Evolutionary conservation across 345 rosid species (phyloP).

Genomic region (Lagerstroemia speciosa): DNA sequence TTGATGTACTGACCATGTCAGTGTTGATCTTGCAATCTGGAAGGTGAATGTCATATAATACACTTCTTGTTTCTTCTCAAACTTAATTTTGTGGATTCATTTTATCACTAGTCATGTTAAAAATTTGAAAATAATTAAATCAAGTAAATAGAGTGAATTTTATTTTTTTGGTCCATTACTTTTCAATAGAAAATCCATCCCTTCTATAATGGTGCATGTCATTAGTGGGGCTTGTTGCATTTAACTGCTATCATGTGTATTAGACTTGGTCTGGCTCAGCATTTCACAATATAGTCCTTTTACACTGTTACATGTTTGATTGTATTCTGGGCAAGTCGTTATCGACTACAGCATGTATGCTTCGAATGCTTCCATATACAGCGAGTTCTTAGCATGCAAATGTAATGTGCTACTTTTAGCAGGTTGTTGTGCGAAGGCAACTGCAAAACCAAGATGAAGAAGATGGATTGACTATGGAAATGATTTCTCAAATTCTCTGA

Average conservation of each 20-base stretch:
- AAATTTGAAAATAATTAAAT: too few relatives aligned
- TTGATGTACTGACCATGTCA: neutral
- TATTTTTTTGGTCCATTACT: too few relatives aligned
- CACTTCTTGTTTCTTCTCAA: too few relatives aligned
- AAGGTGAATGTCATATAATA: too few relatives aligned
- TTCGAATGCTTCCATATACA: neutral
- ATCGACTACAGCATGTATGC: neutral
- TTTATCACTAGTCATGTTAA: too few relatives aligned
- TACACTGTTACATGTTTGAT: neutral
- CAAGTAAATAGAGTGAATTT: too few relatives aligned
- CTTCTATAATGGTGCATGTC: too few relatives aligned
- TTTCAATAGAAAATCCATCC: too few relatives aligned
- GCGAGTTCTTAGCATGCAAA: neutral
- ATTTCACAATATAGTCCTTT: neutral
- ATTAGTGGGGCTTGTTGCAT: neutral
- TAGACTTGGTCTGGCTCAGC: neutral
- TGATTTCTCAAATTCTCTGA: constrained; percentile 56
- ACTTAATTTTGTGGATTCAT: too few relatives aligned
- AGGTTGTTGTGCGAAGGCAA: constrained; percentile 77
- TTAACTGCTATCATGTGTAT: too few relatives aligned
- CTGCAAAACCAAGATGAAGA: constrained; percentile 66
- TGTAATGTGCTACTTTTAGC: too few relatives aligned
- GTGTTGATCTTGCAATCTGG: neutral
- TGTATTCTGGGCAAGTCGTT: neutral
- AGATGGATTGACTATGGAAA: constrained; percentile 68